Base-by-base conservation (phyloP, 345 rosid species). In the Rubroshorea leprosula region DNA sequence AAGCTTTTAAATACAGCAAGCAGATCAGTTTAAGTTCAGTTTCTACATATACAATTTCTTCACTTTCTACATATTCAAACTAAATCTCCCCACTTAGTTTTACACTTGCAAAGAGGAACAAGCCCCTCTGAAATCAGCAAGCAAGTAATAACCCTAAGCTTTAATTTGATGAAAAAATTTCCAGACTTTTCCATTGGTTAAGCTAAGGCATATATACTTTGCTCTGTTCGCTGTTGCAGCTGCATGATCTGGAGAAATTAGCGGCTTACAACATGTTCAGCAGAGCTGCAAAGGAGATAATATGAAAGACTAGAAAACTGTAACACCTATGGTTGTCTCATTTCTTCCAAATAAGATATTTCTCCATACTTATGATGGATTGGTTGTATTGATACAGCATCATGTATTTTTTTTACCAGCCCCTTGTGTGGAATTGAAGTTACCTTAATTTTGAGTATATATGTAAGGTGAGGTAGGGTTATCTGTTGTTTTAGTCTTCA, bases 1-100 rank as follows among this genome's bases (percentile, higher is more conserved):
- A 72, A 73, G 60, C 75, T 87, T 71, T 72, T 93, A 56, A 93
- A 93, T 38, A 67, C 76, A 19, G 96, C 96, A 39, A 82, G 83
- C 77, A 83, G 86, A 93, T 83, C 69, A 76, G 54, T 60, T 54
- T n/a, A 2, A 9, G 20, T 47, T 20, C 24, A 17, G 17, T 41
- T 20, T 38, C 64, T 15, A 39, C 35, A 27, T 4, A 4, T 38
- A 31, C 23, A n/a, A n/a, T n/a, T n/a, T n/a, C n/a, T n/a, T n/a
- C n/a, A n/a, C n/a, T n/a, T n/a, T n/a, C n/a, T n/a, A n/a, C n/a
- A n/a, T 10, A 54, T 19, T 56, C 65, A 70, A 70, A 62, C 71
- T 62, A 22, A 55, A 35, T 52, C 26, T 15, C 14, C 54, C 11
- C 53, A 20, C 38, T 21, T 58, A 39, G 62, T 27, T 45, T n/a